Percentiles rank a stretch among this genome's conserved stretches.
These are phyloP conservation scores for Rachicladosporium sp. DNA, from an alignment of 2,329 filamentous ascomycete genomes.

Conservation along the genomic window DNA sequence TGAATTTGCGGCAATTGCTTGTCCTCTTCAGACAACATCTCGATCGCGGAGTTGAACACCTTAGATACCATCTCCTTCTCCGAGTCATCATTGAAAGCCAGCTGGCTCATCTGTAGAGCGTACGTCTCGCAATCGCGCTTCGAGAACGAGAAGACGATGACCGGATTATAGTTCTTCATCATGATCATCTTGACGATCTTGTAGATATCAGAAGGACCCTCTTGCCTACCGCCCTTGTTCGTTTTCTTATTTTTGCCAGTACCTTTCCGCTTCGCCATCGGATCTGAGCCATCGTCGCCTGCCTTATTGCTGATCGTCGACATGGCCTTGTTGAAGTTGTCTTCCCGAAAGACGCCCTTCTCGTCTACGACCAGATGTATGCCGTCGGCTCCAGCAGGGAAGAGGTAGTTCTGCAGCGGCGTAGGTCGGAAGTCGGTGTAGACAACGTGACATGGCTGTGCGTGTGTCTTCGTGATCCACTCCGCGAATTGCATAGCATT, in stretches of 20 bases:
- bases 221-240: slow-evolving; percentile 69
- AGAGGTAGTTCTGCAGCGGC: slow-evolving; percentile 94
- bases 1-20: slow-evolving; percentile 78
- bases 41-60: slow-evolving; percentile 87
- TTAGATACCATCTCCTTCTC: slow-evolving; percentile 91
- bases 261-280: slow-evolving; percentile 68
- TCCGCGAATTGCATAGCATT: slow-evolving; percentile 99
- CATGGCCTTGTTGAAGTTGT: slow-evolving; percentile 98
- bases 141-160: slow-evolving; percentile 99
- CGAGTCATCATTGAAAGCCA: slow-evolving; percentile 91
- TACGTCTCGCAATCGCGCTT: slow-evolving; percentile 91
- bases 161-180: slow-evolving; percentile 90
- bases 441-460: slow-evolving; percentile 94
- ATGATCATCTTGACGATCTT: slow-evolving; percentile 99
- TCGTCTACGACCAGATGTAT: slow-evolving; percentile 94
- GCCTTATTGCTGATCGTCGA: slow-evolving; percentile 75
- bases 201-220: slow-evolving; percentile 70
- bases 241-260: slow-evolving; percentile 85
- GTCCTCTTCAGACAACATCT: slow-evolving; percentile 85
- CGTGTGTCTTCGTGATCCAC: slow-evolving; percentile 97
- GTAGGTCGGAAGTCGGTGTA: slow-evolving; percentile 98
- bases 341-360: slow-evolving; percentile 88
- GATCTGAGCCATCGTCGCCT: slow-evolving; percentile 69
- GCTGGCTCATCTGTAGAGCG: slow-evolving; percentile 71
- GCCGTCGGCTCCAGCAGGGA: slow-evolving; percentile 80